Evolutionary conservation across 176 grass and related monocot genomes (phyloP).

Genomic region (bread wheat (Triticum aestivum)): IWGSC_CS_RefSeq_v2.1 NC_057811.1:131664403-131664902

Average conservation of each 20-base stretch:
- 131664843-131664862: no score
- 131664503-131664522: no score
- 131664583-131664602: no score
- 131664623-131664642: neutral
- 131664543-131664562: no score
- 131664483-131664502: no score
- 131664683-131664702: neutral
- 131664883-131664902: neutral
- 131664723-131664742: no score
- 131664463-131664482: no score
- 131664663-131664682: neutral
- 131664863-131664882: neutral
- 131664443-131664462: no score
- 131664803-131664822: neutral
- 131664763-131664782: neutral
- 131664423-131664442: neutral
- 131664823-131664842: neutral
- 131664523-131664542: no score
- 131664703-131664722: neutral
- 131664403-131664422: neutral
- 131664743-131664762: no score
- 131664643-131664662: neutral
- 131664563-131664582: no score
- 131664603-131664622: neutral
- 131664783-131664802: neutral